Evolutionary conservation across 1,284 basidiomycete genomes (phyloP), one percentile per base, ranked within the genome.

Genomic region (Tetrapyrgos nigripes): DNA sequence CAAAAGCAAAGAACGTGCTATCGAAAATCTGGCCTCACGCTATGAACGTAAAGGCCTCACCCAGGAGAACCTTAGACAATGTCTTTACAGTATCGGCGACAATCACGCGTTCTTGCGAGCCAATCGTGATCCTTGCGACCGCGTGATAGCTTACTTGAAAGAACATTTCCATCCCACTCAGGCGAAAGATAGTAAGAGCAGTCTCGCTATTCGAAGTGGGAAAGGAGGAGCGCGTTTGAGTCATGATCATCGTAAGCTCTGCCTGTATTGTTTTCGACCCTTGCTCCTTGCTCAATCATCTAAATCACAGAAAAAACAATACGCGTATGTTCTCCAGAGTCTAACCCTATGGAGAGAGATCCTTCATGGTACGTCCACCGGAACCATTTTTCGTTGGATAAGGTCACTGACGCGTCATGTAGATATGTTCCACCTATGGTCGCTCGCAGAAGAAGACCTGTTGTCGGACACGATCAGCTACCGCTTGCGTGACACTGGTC

Each of bases 361-460:
- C 62, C 70, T 93, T 44, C 89, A 92, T 63, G 91, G 91, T 91
- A 63, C 35, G 79, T 65, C 4, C 28, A 43, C 51, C 24, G 14
- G 10, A 46, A 37, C 23, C 51, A 8, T 17, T 61, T 53, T 6
- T 50, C 21, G 17, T 21, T 47, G n/a, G n/a, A n/a, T n/a, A n/a
- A n/a, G n/a, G 19, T 61, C 50, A 23, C 59, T 45, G 4, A 31
- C 14, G 14, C 49, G 23, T 45, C 29, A 17, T 44, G 17, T 63
- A 92, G 91, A 93, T 64, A 91, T 93, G 88, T 93, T 93, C 77
- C 88, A 87, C 61, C 74, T 93, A 11, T 93, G 92, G 91, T 89
- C 84, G 13, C 78, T 92, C 3, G 85, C 90, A 1, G 91, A 93
- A 67, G 83, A 87, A 62, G 92, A 93, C 63, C 70, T 93, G 4